These are phyloP conservation scores for Gryganskiella cystojenkinii DNA, from an alignment of 192 early-diverging fungal species.

Conservation along the genomic window DNA sequence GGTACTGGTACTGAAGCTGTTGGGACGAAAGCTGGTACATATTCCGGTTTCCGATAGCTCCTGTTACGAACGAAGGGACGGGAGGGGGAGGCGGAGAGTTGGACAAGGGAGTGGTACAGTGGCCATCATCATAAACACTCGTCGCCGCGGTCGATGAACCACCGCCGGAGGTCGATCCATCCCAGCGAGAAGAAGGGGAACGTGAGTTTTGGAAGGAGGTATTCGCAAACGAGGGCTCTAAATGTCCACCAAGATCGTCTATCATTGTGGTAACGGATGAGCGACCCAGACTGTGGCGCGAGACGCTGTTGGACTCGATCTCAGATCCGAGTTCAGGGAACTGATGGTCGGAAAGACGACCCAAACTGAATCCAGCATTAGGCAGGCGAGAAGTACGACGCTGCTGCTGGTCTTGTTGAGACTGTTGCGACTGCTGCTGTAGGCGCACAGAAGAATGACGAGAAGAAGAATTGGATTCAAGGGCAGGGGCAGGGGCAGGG, in stretches of 20 bases:
- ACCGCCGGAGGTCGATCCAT: neutral
- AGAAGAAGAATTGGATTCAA: constrained; percentile 46
- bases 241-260: too few relatives aligned
- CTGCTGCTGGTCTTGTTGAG: constrained; percentile 8
- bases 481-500: constrained; percentile 13
- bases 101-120: constrained; percentile 13
- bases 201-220: neutral
- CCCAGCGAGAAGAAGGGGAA: constrained; percentile 16
- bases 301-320: neutral
- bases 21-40: neutral
- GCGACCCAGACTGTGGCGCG: neutral
- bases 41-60: too few relatives aligned
- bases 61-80: neutral
- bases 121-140: constrained; percentile 8
- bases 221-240: neutral
- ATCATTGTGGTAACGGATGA: too few relatives aligned
- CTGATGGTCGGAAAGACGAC: constrained; percentile 16
- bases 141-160: neutral
- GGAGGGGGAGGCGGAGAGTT: constrained; percentile 18
- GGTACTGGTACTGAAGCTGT: too few relatives aligned
- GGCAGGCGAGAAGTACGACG: constrained; percentile 22
- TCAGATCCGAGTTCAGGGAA: constrained; percentile 20
- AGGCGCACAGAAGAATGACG: constrained; percentile 5
- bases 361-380: constrained; percentile 11
- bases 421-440: neutral